A percentile compares a stretch with the other conserved stretches of the same genome.
These are phyloP conservation scores for Anastatica hierochuntica DNA, from an alignment of 345 rosid species.

Conservation along the genomic window DNA sequence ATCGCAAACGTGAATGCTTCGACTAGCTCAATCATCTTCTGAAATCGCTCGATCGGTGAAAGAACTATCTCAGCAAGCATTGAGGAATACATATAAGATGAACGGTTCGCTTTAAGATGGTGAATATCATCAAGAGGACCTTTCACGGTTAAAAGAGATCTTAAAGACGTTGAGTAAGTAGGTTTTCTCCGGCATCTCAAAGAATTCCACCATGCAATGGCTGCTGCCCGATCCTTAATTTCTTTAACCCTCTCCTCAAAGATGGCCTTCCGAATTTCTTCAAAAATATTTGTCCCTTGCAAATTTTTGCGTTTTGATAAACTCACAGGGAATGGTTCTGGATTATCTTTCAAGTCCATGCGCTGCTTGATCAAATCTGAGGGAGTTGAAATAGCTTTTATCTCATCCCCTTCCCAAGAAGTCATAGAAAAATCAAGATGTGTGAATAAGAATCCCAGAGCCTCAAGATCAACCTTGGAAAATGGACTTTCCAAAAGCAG, in stretches of 20 bases:
- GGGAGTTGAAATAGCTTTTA: slow-evolving; percentile 65
- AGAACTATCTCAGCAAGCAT: slow-evolving; percentile 73
- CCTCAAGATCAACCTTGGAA: slow-evolving; percentile 47
- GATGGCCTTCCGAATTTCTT: slow-evolving; percentile 68
- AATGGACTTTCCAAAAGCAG: slow-evolving; percentile 54
- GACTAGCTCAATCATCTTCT: slow-evolving; percentile 61
- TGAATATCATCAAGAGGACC: slow-evolving; percentile 55
- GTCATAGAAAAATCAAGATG: slow-evolving; percentile 68
- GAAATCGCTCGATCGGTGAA: slow-evolving; percentile 82
- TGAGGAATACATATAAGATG: slow-evolving; percentile 53
- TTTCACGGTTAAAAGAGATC: slow-evolving; percentile 45
- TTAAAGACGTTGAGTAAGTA: slow-evolving; percentile 60
- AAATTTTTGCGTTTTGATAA: slow-evolving; percentile 28
- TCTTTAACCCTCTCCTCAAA: slow-evolving; percentile 70
- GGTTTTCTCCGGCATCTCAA: slow-evolving; percentile 87
- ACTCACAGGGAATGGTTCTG: slow-evolving; percentile 34
- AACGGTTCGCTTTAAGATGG: slow-evolving; percentile 35
- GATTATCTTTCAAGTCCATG: slow-evolving; percentile 27
- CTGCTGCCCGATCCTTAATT: slow-evolving; percentile 60
- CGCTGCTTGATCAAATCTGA: slow-evolving; percentile 50
- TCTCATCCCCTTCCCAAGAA: slow-evolving; percentile 87
- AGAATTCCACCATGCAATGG: slow-evolving; percentile 99
- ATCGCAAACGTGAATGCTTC: slow-evolving; percentile 91
- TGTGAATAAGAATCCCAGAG: slow-evolving; percentile 74
- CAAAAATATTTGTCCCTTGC: slow-evolving; percentile 70